These are phyloP conservation scores for Alternaria sp. DNA, from an alignment of 2,329 filamentous ascomycete species.

Conservation along the genomic window DNA sequence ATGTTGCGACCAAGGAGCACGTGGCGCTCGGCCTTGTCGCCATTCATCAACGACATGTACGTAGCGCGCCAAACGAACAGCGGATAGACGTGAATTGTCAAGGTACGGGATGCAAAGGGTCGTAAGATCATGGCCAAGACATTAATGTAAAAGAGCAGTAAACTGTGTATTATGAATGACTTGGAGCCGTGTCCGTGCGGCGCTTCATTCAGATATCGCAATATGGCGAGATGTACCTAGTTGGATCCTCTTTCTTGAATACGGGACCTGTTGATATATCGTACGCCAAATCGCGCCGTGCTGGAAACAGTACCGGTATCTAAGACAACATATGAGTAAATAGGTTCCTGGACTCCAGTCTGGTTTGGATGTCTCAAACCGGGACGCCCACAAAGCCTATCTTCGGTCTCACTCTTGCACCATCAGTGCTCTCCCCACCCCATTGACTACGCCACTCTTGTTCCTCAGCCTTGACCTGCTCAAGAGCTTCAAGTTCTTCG, in stretches of 20 bases:
- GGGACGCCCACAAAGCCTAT: slow-evolving; percentile 61
- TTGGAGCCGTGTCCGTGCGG: neutral
- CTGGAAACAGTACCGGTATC: neutral
- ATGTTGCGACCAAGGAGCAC: neutral
- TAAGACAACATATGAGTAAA: neutral
- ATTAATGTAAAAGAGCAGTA: neutral
- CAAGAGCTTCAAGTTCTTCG: slow-evolving; percentile 76
- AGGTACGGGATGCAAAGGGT: neutral
- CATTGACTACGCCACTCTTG: slow-evolving; percentile 76
- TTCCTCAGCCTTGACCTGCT: slow-evolving; percentile 71
- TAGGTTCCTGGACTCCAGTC: neutral
- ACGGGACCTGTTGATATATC: neutral
- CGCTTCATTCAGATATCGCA: neutral
- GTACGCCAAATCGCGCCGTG: neutral
- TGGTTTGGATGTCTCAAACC: slow-evolving; percentile 42
- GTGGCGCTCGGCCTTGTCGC: neutral
- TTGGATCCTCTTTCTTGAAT: neutral
- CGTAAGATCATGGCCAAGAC: neutral
- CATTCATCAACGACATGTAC: neutral
- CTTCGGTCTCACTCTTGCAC: slow-evolving; percentile 55
- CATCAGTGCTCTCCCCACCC: slow-evolving; percentile 71
- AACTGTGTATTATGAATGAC: neutral
- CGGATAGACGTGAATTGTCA: neutral
- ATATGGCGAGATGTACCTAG: neutral
- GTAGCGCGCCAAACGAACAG: neutral